A percentile compares a stretch with the other conserved stretches of the same genome.
These are phyloP conservation scores for Malassezia yamatoensis DNA, from an alignment of 1,284 basidiomycete genomes.

Conservation along the genomic window DNA sequence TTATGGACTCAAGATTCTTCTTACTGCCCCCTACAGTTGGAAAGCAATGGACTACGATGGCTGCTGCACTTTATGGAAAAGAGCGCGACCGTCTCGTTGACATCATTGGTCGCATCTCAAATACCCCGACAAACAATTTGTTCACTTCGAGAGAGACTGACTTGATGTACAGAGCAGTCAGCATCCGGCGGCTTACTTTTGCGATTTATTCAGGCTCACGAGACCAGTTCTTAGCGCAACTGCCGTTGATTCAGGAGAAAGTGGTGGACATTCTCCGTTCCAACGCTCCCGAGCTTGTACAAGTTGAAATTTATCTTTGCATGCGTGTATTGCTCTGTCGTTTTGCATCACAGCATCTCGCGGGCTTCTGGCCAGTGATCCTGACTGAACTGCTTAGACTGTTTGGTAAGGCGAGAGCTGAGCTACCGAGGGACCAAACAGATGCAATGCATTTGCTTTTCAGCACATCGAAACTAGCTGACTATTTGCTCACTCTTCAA, in stretches of 20 bases:
- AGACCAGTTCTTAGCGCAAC: constrained; percentile 76
- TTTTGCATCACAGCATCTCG: constrained; percentile 79
- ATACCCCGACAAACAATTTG: constrained; percentile 74
- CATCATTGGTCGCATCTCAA: constrained; percentile 52
- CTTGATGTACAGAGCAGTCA: constrained; percentile 74
- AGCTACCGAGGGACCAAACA: constrained; percentile 58
- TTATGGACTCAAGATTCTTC: constrained; percentile 80
- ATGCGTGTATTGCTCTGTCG: constrained; percentile 81
- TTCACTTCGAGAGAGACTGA: constrained; percentile 93
- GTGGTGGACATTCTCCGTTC: constrained; percentile 78
- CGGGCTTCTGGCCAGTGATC: constrained; percentile 93
- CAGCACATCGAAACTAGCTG: constrained; percentile 84
- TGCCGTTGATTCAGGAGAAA: constrained; percentile 90
- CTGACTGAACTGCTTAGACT: constrained; percentile 72
- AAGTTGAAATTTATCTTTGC: constrained; percentile 82
- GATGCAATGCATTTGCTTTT: constrained; percentile 73
- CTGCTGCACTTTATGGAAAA: constrained; percentile 68
- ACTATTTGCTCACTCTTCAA: constrained; percentile 78
- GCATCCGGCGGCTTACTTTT: constrained; percentile 76
- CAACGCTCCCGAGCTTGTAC: constrained; percentile 69
- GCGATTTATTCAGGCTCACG: constrained; percentile 73
- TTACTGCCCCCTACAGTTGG: constrained; percentile 58
- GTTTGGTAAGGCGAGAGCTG: constrained; percentile 53
- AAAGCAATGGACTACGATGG: constrained; percentile 64
- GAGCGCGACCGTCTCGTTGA: constrained; percentile 82